Conservation (phyloP, 306 rosid genomes). For the Morella rubra region DNA sequence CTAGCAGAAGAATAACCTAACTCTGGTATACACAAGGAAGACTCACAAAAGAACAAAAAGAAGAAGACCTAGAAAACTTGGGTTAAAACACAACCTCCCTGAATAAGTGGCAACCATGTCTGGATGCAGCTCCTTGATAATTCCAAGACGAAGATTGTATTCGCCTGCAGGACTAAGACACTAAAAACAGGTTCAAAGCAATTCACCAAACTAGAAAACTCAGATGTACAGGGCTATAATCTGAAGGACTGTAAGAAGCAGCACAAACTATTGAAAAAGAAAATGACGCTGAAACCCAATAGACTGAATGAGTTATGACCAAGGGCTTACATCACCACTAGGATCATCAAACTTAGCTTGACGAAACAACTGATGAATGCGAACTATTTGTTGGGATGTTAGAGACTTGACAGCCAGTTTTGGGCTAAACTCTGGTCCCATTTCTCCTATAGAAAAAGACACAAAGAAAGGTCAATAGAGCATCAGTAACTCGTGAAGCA, state of each 20-base stretch:
- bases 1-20: neutral
- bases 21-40: neutral
- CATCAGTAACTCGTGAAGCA: constrained; percentile 2
- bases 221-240: neutral
- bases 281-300: neutral
- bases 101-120: constrained; percentile 99
- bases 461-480: neutral
- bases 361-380: constrained; percentile 91
- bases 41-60: constrained; percentile 17
- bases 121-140: constrained; percentile 95
- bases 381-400: constrained; percentile 88
- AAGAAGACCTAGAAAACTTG: constrained; percentile 31
- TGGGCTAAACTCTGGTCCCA: constrained; percentile 81
- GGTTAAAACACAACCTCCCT: constrained; percentile 72
- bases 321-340: constrained; percentile 60
- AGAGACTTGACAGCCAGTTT: constrained; percentile 78
- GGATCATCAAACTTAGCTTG: constrained; percentile 99
- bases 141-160: constrained; percentile 95
- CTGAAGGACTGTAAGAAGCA: constrained; percentile 7
- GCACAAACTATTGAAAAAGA: constrained; percentile 9
- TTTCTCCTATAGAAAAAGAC: constrained; percentile 57
- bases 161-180: constrained; percentile 99
- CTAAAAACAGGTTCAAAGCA: constrained; percentile 45
- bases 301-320: neutral
- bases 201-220: constrained; percentile 26